phyloP scores from a whole-genome alignment of 306 rosid species.

The Malus orientalis region DNA sequence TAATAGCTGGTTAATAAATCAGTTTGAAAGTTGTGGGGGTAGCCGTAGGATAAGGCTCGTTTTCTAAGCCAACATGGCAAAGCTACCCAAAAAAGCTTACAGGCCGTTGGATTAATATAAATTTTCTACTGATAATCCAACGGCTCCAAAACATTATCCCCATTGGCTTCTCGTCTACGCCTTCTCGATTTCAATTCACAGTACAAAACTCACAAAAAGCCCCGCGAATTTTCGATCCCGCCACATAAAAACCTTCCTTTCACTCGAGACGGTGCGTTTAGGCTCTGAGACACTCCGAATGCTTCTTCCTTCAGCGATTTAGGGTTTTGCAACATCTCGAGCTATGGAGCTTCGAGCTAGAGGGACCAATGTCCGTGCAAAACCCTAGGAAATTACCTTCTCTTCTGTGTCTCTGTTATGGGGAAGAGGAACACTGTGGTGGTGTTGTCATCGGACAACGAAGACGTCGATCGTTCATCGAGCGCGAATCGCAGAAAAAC shows the following conservation, averaged over 20 bases:
- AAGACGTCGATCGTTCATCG: slow-evolving; percentile 29
- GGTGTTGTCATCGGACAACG: slow-evolving; percentile 67
- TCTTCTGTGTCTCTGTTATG: slow-evolving; percentile 19
- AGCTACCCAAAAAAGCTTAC: too few relatives aligned
- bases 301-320: not conserved
- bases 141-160: not conserved
- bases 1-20: too few relatives aligned
- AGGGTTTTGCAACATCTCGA: not conserved
- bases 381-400: not conserved
- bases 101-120: not conserved
- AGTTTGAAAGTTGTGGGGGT: too few relatives aligned
- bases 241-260: slow-evolving; percentile 13
- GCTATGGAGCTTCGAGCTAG: not conserved
- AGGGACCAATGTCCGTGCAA: not conserved
- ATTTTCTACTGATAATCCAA: not conserved
- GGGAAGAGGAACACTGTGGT: slow-evolving; percentile 49
- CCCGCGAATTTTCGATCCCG: slow-evolving; percentile 25
- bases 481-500: slow-evolving; percentile 21
- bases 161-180: not conserved
- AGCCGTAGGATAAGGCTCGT: too few relatives aligned
- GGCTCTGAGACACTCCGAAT: not conserved
- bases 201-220: slow-evolving; percentile 4
- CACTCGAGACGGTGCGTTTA: not conserved
- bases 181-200: not conserved
- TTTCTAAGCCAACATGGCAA: too few relatives aligned